Conservation (phyloP, 2,329 filamentous ascomycete genomes). For the Arachnomyces sp. region DNA sequence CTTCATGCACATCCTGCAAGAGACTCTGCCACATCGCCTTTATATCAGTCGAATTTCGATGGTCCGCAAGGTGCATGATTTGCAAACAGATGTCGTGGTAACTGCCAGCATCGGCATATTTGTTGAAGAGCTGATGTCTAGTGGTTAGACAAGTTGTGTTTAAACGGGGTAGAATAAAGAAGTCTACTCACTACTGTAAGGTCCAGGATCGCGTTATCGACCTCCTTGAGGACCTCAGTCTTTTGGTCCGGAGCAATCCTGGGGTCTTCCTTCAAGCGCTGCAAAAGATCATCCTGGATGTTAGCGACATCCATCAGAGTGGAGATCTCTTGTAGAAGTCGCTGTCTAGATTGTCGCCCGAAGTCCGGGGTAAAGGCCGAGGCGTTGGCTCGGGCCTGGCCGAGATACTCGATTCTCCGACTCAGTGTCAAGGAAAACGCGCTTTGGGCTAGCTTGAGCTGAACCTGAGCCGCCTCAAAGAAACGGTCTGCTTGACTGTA, state of each 20-base stretch:
- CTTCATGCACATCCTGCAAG: slow-evolving; percentile 61
- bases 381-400: slow-evolving; percentile 84
- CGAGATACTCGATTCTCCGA: slow-evolving; percentile 80
- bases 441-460: slow-evolving; percentile 76
- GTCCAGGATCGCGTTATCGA: slow-evolving; percentile 71
- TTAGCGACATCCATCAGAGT: slow-evolving; percentile 87
- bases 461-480: slow-evolving; percentile 80
- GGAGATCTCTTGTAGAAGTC: slow-evolving; percentile 74
- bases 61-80: slow-evolving; percentile 87
- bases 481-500: slow-evolving; percentile 78
- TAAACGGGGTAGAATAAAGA: neutral
- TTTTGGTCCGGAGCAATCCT: slow-evolving; percentile 60
- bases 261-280: slow-evolving; percentile 64
- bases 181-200: slow-evolving; percentile 62
- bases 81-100: slow-evolving; percentile 92
- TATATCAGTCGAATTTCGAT: slow-evolving; percentile 81
- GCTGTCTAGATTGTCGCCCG: slow-evolving; percentile 71
- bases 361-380: slow-evolving; percentile 73
- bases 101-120: slow-evolving; percentile 79
- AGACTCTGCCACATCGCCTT: slow-evolving; percentile 75
- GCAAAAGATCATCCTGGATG: slow-evolving; percentile 86
- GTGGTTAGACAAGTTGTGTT: slow-evolving; percentile 16
- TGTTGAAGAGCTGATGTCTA: slow-evolving; percentile 68
- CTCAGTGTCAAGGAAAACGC: slow-evolving; percentile 72
- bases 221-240: slow-evolving; percentile 55